Base-by-base conservation (phyloP, 331 rosid genomes). In the Quercus phellos region DNA sequence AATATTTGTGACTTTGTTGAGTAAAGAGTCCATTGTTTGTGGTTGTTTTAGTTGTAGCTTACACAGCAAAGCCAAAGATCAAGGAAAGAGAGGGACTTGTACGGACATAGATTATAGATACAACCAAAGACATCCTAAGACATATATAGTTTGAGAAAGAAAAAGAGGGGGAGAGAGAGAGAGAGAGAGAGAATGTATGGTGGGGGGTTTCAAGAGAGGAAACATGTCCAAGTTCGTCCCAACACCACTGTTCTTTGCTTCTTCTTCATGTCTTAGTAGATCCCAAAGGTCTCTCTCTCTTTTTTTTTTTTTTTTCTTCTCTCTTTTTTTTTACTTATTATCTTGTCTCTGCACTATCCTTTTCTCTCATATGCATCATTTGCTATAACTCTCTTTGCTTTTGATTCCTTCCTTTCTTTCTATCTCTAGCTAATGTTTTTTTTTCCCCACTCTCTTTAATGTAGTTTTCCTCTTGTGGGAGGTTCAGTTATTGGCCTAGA, bases 191-290 rank as follows among this genome's bases (percentile, higher is more conserved):
- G 34, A 9, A 1, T 42, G 76, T 74, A 51, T 66, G 35, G 58
- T 78, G 68, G 66, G 38, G 68, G 88, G 87, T 82, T 83, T 83
- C 84, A 78, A 68, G 75, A 38, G 54, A 83, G 89, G 94, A 78
- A 82, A 93, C 98, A 89, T 93, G 98, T 85, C 86, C 73, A 73
- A 74, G 69, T 64, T 79, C 76, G 72, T 80, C 90, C 98, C 94
- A 82, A 88, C 96, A 90, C 24, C 78, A 74, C 68, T 34, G 50
- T 77, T 72, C 63, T 83, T 83, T 87, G 82, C 89, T 86, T 75
- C 86, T 85, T 75, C 86, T 76, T 78, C 83, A 61, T 82, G 60
- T 74, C 86, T 81, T 81, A 66, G 78, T 83, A 80, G 87, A 87
- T 87, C 88, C 90, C 89, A 74, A 82, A 85, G 96, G 90, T 87